Base-by-base conservation (phyloP, 2,329 filamentous ascomycete genomes). In the Cercospora nicotianae region DNA sequence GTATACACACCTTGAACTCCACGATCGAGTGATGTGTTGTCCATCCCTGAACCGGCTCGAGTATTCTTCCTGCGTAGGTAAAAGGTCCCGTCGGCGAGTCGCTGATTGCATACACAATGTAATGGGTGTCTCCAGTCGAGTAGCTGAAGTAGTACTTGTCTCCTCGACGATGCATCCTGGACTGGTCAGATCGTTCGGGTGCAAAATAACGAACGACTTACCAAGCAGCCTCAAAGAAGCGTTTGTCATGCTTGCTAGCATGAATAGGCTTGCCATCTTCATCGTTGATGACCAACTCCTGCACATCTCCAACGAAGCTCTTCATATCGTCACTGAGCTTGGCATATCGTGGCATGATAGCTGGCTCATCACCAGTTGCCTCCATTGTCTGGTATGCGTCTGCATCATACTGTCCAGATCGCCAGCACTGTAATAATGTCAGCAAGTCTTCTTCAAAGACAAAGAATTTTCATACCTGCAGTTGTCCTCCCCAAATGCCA, bases 161-260 rank as follows among this genome's bases (percentile, higher is more conserved):
- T 0, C 58, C 63, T 23, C 85, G 81, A 12, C 83, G 91, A 81
- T 93, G 91, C 84, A 92, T 83, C 91, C 91, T 62, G 42, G 6
- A 18, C 6, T 18, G 4, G 39, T 62, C 26, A 62, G 60, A 33
- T 20, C 13, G 42, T 10, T 4, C 33, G 33, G 68, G 82, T 85
- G 1, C 33, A 31, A 13, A 10, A 33, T 8, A 45, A 31, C 5
- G 7, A 28, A n/a, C 18, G n/a, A 85, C 89, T 0, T 85, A 81
- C 91, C 91, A 93, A 2, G 91, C 88, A 0, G 90, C 91, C 80
- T 94, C 91, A 77, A 94, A 93, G 84, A 94, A 94, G 7, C 91
- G 85, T 16, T 89, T 80, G 68, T 90, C 89, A 76, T 93, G 91
- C 77, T 93, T 90, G 72, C 89, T 86, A 9, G 89, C 88, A 1